These are phyloP conservation scores for Termitomyces sp. DNA, from an alignment of 768 basidiomycete genomes.

Conservation along the genomic window DNA sequence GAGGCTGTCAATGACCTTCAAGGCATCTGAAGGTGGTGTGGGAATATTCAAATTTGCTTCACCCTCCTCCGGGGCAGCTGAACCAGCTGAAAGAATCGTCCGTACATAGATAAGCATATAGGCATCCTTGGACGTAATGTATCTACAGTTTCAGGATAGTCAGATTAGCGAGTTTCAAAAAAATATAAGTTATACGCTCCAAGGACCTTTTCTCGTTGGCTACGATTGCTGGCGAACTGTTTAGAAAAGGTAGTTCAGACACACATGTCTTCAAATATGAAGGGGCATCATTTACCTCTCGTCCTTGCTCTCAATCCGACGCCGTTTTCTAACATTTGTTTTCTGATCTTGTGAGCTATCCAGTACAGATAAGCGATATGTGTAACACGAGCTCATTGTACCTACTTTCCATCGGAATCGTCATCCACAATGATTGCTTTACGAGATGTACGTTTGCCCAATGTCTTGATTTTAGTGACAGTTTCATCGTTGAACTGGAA, in stretches of 20 bases:
- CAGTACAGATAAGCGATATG: slow-evolving; percentile 9
- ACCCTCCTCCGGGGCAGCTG: background rate
- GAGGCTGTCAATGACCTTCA: slow-evolving; percentile 46
- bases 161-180: background rate
- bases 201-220: background rate
- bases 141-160: slow-evolving; percentile 25
- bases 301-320: slow-evolving; percentile 56
- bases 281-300: slow-evolving; percentile 22
- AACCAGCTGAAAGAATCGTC: slow-evolving; percentile 17
- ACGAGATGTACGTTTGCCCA: slow-evolving; percentile 38
- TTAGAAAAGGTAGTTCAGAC: background rate
- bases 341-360: slow-evolving; percentile 27
- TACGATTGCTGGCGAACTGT: background rate
- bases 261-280: background rate
- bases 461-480: slow-evolving; percentile 59
- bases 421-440: slow-evolving; percentile 27
- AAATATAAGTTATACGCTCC: background rate
- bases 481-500: slow-evolving; percentile 91
- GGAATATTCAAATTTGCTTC: background rate
- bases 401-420: slow-evolving; percentile 19
- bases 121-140: slow-evolving; percentile 77
- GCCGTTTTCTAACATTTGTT: slow-evolving; percentile 43
- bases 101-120: slow-evolving; percentile 94
- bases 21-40: slow-evolving; percentile 51
- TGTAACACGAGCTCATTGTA: background rate